Evolutionary conservation across 495 filamentous ascomycete species (phyloP).

Genomic region (Trichocladium antarcticum): DNA sequence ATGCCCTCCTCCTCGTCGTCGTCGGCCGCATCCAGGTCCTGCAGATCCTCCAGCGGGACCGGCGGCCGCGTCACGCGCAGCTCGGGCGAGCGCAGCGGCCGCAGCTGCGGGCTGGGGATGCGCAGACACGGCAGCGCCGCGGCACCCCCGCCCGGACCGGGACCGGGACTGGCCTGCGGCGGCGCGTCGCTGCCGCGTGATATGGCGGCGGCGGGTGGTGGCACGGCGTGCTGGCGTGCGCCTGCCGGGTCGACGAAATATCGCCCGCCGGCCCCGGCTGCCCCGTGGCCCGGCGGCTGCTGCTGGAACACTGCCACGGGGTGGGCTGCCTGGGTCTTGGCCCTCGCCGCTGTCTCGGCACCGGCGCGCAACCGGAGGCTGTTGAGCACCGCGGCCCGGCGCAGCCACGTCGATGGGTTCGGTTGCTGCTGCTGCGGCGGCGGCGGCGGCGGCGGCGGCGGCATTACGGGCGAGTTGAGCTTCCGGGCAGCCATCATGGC

Average conservation of each 20-base stretch:
- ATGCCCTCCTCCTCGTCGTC: conserved; percentile 6
- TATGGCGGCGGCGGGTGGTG: too few species aligned
- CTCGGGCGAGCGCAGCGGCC: conserved; percentile 20
- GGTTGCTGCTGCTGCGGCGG: conserved; percentile 1
- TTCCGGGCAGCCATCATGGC: conserved; percentile 21
- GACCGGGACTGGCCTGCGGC: not conserved
- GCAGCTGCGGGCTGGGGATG: conserved; percentile 16
- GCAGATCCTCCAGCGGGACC: conserved; percentile 12
- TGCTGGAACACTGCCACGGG: conserved; percentile 10
- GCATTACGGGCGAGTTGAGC: not conserved
- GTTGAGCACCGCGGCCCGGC: conserved; percentile 26
- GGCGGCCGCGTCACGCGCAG: conserved; percentile 12
- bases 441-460: not conserved
- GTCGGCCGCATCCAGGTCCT: conserved; percentile 20
- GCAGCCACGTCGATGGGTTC: conserved; percentile 18
- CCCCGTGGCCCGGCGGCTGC: conserved; percentile 1
- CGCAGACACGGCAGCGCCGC: not conserved
- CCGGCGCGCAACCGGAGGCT: conserved; percentile 18
- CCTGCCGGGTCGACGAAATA: not conserved
- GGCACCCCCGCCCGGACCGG: not conserved
- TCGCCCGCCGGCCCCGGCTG: not conserved
- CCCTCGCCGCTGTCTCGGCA: conserved; percentile 10
- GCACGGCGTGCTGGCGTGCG: too few species aligned
- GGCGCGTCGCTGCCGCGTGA: too few species aligned
- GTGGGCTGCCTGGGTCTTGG: conserved; percentile 1